These are phyloP conservation scores for Dictyostelium capitatum DNA, from an alignment of 78 protist genomes.

Conservation along the genomic window DNA sequence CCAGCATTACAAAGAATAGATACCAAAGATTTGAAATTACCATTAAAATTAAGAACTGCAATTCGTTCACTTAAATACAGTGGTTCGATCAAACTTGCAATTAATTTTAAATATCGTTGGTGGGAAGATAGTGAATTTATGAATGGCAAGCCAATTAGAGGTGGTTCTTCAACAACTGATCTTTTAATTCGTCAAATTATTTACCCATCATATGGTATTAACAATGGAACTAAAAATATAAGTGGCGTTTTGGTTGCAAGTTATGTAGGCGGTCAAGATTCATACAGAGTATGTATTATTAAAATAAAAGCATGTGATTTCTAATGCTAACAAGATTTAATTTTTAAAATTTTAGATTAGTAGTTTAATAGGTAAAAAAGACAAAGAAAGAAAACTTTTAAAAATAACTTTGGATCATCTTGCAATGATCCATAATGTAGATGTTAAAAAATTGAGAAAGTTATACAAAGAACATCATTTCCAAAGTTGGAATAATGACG, in stretches of 20 bases:
- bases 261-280: conserved; percentile 29
- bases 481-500: conserved; percentile 22
- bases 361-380: background rate
- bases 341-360: background rate
- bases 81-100: conserved; percentile 3
- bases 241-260: background rate
- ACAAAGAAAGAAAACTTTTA: background rate
- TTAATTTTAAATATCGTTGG: conserved; percentile 31
- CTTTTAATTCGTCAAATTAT: conserved; percentile 34
- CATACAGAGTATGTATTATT: background rate
- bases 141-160: conserved; percentile 40
- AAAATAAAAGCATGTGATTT: background rate
- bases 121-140: conserved; percentile 44
- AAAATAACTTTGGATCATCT: background rate
- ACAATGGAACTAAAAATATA: background rate
- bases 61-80: conserved; percentile 23
- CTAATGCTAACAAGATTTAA: too few relatives aligned
- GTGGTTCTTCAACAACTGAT: conserved; percentile 38
- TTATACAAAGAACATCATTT: background rate
- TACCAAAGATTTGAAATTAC: background rate
- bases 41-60: conserved; percentile 1
- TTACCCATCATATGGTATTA: conserved; percentile 63
- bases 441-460: background rate
- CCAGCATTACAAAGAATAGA: conserved; percentile 22
- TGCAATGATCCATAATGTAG: conserved; percentile 18